Conservation (phyloP, 2,329 filamentous ascomycete genomes). For the Neofusicoccum umdonicola region DNA sequence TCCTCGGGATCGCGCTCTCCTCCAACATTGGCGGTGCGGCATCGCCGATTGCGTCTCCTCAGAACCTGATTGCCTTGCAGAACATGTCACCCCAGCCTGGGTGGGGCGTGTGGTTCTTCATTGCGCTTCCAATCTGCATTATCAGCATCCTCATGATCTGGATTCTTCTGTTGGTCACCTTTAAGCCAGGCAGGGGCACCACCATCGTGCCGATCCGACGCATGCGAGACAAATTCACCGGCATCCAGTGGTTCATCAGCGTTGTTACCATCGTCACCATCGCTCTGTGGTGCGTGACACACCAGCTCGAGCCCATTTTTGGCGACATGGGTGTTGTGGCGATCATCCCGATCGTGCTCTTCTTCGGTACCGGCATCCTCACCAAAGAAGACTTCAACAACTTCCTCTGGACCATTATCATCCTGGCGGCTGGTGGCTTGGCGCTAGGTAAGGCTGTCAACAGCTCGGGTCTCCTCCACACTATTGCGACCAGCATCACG, state of each 20-base stretch:
- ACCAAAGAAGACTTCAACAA: conserved; percentile 99
- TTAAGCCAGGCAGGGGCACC: conserved; percentile 79
- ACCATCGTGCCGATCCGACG: conserved; percentile 89
- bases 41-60: conserved; percentile 93
- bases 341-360: conserved; percentile 90
- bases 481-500: conserved; percentile 77
- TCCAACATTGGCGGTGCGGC: conserved; percentile 96
- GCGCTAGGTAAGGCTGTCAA: conserved; percentile 92
- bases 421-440: conserved; percentile 88
- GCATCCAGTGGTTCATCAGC: conserved; percentile 90
- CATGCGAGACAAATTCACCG: conserved; percentile 83
- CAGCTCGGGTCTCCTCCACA: conserved; percentile 86
- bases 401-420: conserved; percentile 99
- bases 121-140: conserved; percentile 88
- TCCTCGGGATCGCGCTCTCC: conserved; percentile 90
- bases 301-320: conserved; percentile 82
- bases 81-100: conserved; percentile 91
- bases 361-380: conserved; percentile 93
- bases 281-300: conserved; percentile 84
- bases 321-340: conserved; percentile 98
- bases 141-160: conserved; percentile 87
- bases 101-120: conserved; percentile 97
- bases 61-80: conserved; percentile 93
- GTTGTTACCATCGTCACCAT: conserved; percentile 82
- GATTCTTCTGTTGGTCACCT: conserved; percentile 78